A percentile compares a stretch with the other conserved stretches of the same genome.
Evolutionary conservation across 108 stramenopile species (phyloP).

Genomic region (Cyclotella atomus): DNA sequence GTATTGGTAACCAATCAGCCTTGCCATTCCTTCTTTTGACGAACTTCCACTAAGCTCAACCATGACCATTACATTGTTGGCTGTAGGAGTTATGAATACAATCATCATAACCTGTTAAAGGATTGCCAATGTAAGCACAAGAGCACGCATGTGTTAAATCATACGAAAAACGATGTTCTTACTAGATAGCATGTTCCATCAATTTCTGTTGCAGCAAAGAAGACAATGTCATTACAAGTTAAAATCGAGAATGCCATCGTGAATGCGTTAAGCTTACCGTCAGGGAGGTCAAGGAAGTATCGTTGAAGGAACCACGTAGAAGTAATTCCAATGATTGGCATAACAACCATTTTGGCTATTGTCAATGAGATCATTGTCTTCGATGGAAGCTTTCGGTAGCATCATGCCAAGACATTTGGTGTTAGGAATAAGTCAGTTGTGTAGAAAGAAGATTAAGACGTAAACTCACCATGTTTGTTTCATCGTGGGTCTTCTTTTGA

Average conservation of each 20-base stretch:
- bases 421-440: too few relatives aligned
- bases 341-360: constrained; percentile 82
- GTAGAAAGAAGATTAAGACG: too few relatives aligned
- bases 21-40: constrained; percentile 81
- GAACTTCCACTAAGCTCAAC: constrained; percentile 75
- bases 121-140: not conserved
- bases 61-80: constrained; percentile 96
- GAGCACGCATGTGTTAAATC: not conserved
- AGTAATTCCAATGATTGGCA: constrained; percentile 76
- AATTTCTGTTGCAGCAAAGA: constrained; percentile 51
- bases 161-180: too few relatives aligned
- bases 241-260: too few relatives aligned
- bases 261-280: constrained; percentile 18
- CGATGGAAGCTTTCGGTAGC: constrained; percentile 40
- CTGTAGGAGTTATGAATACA: constrained; percentile 86
- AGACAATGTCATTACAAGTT: too few relatives aligned
- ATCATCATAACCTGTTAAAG: constrained; percentile 29
- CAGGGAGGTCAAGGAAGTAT: constrained; percentile 65
- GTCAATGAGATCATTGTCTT: constrained; percentile 66
- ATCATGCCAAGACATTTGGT: constrained; percentile 11
- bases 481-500: constrained; percentile 47
- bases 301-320: constrained; percentile 55
- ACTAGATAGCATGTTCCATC: constrained; percentile 81
- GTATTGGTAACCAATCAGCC: constrained; percentile 82
- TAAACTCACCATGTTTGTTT: too few relatives aligned